Evolutionary conservation across 768 basidiomycete genomes (phyloP).

Genomic region (Lepiota brunneoincarnata): DNA sequence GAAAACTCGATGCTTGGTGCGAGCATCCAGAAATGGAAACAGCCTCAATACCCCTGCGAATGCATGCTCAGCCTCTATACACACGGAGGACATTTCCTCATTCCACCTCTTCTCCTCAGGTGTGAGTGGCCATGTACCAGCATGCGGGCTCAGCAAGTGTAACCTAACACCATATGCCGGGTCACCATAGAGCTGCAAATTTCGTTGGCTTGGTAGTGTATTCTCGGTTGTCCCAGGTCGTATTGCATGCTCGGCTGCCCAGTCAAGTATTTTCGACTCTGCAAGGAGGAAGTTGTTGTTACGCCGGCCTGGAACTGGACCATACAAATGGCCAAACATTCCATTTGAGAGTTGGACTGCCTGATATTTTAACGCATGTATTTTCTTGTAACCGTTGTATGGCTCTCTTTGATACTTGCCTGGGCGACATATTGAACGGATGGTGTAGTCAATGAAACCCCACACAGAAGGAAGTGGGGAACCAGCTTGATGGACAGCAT

Average conservation of each 20-base stretch:
- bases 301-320: too few species aligned
- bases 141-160: neutral
- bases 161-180: neutral
- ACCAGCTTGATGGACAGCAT: neutral
- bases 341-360: neutral
- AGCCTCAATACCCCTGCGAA: neutral
- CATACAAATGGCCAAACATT: neutral
- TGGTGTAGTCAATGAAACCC: neutral
- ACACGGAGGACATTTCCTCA: neutral
- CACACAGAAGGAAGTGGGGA: neutral
- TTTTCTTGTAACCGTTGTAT: neutral
- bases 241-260: too few species aligned
- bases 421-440: neutral
- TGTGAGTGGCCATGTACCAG: neutral
- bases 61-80: neutral
- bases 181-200: neutral
- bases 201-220: neutral
- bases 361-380: neutral
- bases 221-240: too few species aligned
- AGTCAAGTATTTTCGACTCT: too few species aligned
- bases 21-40: neutral
- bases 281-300: too few species aligned
- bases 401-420: neutral
- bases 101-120: too few species aligned
- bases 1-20: neutral